phyloP scores from a whole-genome alignment of 306 rosid genomes.

The Lotus japonicus region DNA sequence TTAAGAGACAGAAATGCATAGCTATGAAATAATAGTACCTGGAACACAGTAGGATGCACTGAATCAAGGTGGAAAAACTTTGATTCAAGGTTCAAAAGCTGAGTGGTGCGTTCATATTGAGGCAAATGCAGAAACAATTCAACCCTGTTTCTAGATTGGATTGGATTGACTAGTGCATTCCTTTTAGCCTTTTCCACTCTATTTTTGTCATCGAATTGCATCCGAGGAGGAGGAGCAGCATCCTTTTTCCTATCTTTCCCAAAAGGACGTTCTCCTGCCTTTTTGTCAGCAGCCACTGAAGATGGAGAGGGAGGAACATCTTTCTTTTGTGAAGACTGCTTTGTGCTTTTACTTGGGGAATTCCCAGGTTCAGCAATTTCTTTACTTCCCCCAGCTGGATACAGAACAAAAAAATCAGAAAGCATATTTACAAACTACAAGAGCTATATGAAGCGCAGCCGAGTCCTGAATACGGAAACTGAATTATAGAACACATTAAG shows the following conservation, averaged over 20 bases:
- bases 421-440: slow-evolving; percentile 3
- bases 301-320: slow-evolving; percentile 24
- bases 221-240: slow-evolving; percentile 56
- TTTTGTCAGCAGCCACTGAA: slow-evolving; percentile 49
- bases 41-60: slow-evolving; percentile 68
- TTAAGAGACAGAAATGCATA: no score
- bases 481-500: neutral
- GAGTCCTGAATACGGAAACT: neutral
- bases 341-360: slow-evolving; percentile 33
- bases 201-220: slow-evolving; percentile 68
- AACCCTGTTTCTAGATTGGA: slow-evolving; percentile 66
- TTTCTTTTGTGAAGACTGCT: slow-evolving; percentile 49
- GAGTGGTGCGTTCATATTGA: slow-evolving; percentile 65
- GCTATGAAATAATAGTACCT: slow-evolving; percentile 29
- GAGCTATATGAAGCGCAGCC: neutral
- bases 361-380: slow-evolving; percentile 25
- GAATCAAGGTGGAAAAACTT: slow-evolving; percentile 60
- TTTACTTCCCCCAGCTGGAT: slow-evolving; percentile 36
- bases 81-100: slow-evolving; percentile 60
- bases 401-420: slow-evolving; percentile 1
- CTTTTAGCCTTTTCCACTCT: slow-evolving; percentile 68
- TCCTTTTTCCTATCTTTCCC: slow-evolving; percentile 83
- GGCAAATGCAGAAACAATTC: slow-evolving; percentile 81
- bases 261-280: slow-evolving; percentile 40
- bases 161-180: slow-evolving; percentile 57